A percentile compares a stretch with the other conserved stretches of the same genome.
phyloP scores from a whole-genome alignment of 139 green algal species.

The Pycnococcus provasolii region DNA sequence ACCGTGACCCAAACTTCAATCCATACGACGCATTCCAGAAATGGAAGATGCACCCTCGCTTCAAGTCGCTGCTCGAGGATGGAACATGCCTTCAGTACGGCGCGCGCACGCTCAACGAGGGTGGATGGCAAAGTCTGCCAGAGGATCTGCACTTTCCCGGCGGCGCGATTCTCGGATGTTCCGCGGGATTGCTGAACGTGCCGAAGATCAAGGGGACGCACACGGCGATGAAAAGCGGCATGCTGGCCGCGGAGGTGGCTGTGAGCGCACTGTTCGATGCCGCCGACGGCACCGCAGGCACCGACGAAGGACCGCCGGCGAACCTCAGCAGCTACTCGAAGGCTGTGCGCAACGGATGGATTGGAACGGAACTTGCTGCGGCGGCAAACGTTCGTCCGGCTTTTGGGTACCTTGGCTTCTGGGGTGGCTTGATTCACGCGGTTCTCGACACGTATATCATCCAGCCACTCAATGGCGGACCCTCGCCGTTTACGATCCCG shows the following conservation, averaged over 20 bases:
- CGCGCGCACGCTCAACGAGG: conserved; percentile 78
- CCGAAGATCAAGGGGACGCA: conserved; percentile 88
- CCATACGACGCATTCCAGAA: conserved; percentile 72
- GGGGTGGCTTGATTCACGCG: too few species aligned
- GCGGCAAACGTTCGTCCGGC: conserved; percentile 56
- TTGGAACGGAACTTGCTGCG: conserved; percentile 32
- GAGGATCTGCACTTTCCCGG: conserved; percentile 66
- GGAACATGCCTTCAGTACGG: conserved; percentile 83
- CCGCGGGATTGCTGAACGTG: conserved; percentile 84
- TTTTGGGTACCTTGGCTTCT: too few species aligned
- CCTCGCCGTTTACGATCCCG: too few species aligned
- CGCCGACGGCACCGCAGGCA: background rate
- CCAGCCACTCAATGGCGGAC: too few species aligned
- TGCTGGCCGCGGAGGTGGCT: conserved; percentile 66
- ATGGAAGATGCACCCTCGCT: conserved; percentile 71
- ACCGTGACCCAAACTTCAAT: conserved; percentile 69
- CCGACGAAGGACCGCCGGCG: background rate
- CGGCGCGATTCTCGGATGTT: conserved; percentile 80
- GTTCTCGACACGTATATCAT: too few species aligned
- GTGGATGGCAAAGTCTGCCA: conserved; percentile 64
- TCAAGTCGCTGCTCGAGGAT: conserved; percentile 61
- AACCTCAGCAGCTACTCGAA: conserved; percentile 8
- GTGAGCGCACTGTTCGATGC: conserved; percentile 40
- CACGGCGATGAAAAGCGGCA: conserved; percentile 85
- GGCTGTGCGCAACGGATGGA: conserved; percentile 22